Conservation (phyloP, 1,284 basidiomycete genomes). For the Cutaneotrichosporon curvatum region DNA sequence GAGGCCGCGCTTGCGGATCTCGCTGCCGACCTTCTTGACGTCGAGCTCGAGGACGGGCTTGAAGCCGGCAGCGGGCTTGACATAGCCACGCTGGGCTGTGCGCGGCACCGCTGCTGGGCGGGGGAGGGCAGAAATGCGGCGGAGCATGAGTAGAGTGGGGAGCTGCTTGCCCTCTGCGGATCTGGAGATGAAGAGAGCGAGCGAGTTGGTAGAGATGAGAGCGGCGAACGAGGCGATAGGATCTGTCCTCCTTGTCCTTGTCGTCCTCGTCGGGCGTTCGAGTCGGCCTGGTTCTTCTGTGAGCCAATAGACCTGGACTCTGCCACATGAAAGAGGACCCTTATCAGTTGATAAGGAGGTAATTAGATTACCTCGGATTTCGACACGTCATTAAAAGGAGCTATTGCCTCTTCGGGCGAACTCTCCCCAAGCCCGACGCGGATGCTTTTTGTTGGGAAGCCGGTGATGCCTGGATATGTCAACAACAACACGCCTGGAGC, state of each 20-base stretch:
- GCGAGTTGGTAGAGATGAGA: not conserved
- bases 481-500: not conserved
- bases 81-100: constrained; percentile 14
- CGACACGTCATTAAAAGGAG: constrained; percentile 2
- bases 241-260: not conserved
- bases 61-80: constrained; percentile 23
- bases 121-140: constrained; percentile 24
- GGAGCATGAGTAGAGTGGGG: constrained; percentile 23
- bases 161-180: constrained; percentile 8
- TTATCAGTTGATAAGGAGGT: not conserved
- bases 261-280: not conserved
- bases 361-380: not conserved
- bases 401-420: constrained; percentile 3
- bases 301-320: constrained; percentile 4
- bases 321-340: not conserved
- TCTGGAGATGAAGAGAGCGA: constrained; percentile 1
- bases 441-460: constrained; percentile 6
- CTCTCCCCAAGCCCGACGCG: constrained; percentile 4
- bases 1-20: constrained; percentile 44
- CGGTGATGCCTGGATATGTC: not conserved
- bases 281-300: not conserved
- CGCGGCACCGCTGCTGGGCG: constrained; percentile 17
- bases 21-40: constrained; percentile 37
- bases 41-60: constrained; percentile 40
- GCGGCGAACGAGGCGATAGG: not conserved